Conservation (phyloP, 2,329 filamentous ascomycete genomes). For the Magnaporthales sp. region DNA sequence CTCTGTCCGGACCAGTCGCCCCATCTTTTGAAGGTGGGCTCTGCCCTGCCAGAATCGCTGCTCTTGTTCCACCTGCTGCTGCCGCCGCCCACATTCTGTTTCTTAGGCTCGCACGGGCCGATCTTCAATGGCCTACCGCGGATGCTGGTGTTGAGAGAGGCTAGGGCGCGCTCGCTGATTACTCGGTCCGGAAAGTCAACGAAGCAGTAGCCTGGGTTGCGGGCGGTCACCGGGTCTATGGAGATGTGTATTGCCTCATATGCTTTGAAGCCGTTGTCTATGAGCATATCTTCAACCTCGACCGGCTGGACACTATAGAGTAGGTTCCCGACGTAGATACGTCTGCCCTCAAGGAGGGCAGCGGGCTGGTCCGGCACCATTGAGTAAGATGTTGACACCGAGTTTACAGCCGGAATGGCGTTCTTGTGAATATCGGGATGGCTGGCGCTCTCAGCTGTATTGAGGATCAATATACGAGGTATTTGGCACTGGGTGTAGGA, state of each 20-base stretch:
- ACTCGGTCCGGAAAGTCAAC: conserved; percentile 54
- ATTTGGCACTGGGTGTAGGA: background rate
- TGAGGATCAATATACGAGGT: background rate
- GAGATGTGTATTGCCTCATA: conserved; percentile 57
- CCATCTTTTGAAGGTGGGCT: conserved; percentile 28
- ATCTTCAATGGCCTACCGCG: conserved; percentile 53
- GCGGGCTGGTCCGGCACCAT: background rate
- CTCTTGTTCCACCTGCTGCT: conserved; percentile 10
- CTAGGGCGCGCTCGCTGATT: conserved; percentile 48
- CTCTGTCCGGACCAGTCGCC: conserved; percentile 26
- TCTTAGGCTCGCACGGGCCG: conserved; percentile 54
- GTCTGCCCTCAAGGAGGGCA: background rate
- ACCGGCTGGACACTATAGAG: conserved; percentile 38
- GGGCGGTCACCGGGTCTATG: conserved; percentile 56
- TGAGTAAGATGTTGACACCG: background rate
- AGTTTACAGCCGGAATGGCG: too few species aligned
- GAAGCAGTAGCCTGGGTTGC: conserved; percentile 69
- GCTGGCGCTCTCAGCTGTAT: background rate
- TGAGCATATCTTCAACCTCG: conserved; percentile 26
- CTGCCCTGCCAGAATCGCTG: background rate
- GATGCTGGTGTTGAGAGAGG: conserved; percentile 43
- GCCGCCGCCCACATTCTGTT: conserved; percentile 12
- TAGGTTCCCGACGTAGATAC: conserved; percentile 57
- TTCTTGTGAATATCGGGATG: background rate
- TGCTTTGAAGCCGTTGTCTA: conserved; percentile 21